Evolutionary conservation across 2,329 filamentous ascomycete genomes (phyloP), one percentile per base, ranked within the genome.

Genomic region (Phaeophleospora eucalypticola): DNA sequence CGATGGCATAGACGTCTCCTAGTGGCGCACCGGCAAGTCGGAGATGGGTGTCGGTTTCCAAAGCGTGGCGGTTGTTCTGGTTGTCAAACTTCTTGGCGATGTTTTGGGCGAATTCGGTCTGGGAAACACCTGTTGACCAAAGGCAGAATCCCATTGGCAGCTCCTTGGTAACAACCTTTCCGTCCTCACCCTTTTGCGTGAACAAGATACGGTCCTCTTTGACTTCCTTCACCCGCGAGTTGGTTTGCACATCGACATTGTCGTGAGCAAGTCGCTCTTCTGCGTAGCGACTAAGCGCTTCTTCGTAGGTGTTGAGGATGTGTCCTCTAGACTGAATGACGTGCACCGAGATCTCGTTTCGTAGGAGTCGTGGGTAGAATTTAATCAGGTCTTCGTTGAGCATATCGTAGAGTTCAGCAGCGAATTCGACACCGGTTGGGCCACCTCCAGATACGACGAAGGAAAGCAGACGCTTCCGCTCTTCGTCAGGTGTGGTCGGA

Each of bases 251-350:
- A 36, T 95, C 85, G 46, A 98, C 86, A 57, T 90, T 83, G 65
- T 98, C 93, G 61, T 93, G 88, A 15, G 86, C 82, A 63, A 98
- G 96, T 35, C 87, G 84, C 43, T 87, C 81, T 70, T 98, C 93
- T 16, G 93, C 91, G 65, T 94, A 98, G 64, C 83, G 83, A 9
- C 90, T 96, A 1, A 98, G 78, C 0, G 89, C 85, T 70, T 98
- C 93, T 56, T 98, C 93, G 65, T 98, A 98, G 0, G 93, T 98
- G 72, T 98, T 98, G 21, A 98, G 76, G 54, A 98, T 98, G 60
- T 98, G 93, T 34, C 86, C 84, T 49, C 93, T 82, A 61, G 89
- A 95, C 65, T 98, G 93, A 52, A 98, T 96, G 38, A 98, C 78
- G 64, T 98, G 94, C 1, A 98, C 91, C 0, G 93, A 97, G 40